Base-by-base conservation (phyloP, 2,329 filamentous ascomycete species). In the Verticillium isaacii region DNA sequence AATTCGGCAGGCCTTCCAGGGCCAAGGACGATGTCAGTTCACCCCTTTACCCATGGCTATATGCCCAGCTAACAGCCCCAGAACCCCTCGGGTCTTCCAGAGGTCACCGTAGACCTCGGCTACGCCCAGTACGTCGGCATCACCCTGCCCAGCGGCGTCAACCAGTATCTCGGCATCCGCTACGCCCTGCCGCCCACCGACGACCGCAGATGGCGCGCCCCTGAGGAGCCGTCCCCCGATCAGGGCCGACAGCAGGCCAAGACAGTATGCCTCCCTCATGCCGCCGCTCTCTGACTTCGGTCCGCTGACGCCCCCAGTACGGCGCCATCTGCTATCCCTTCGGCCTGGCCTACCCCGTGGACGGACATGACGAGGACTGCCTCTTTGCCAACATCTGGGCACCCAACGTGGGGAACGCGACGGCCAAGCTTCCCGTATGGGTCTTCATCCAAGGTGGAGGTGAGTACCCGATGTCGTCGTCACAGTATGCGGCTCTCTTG, bases 341-440 rank as follows among this genome's bases (percentile, higher is more conserved):
- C 36, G 75, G 71, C 17, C 65, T 69, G 5, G 55, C 66, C 3
- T 74, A 75, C 57, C 75, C 74, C 1, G 66, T 61, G 12, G 57
- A 58, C 11, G 66, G 63, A 23, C 67, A 74, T 62, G 73, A 71
- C 57, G 88, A 91, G 69, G 88, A 91, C 66, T 94, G 91, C 70
- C 80, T 93, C 2, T 89, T 88, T 65, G 77, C 91, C 15, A 84
- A 89, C 61, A 78, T 89, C 9, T 88, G 84, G 68, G 85, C 88
- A 1, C 85, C 89, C 0, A 82, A 79, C 1, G 74, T 77, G n/a
- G 82, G 81, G 1, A 84, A 78, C 0, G 71, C 72, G 0, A 65
- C 71, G 4, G 82, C 83, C 0, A 83, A 79, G n/a, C 74, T 91
- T 1, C 89, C 89, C 0, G 89, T 93, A 2, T 89, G 83, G 70